Evolutionary conservation across 495 filamentous ascomycete genomes (phyloP), one percentile per base, ranked within the genome.

Genomic region (Aspergillus egyptiacus): DNA sequence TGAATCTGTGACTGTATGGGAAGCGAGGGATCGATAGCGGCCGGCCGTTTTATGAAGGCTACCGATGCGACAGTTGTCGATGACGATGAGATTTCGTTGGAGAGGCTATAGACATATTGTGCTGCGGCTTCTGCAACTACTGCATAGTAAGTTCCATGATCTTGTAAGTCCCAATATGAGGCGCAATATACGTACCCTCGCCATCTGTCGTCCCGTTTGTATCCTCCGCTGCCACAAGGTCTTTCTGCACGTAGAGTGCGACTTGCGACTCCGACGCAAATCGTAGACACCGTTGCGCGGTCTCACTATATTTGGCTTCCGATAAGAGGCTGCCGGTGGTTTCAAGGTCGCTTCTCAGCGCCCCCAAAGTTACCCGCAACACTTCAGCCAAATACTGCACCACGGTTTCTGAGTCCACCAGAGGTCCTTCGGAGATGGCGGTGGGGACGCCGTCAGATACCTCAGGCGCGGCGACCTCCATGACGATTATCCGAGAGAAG

Each of bases 221-320:
- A 43, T 76, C 63, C 40, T 80, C 77, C n/a, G 73, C 67, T 18
- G 71, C 66, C 32, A 80, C 66, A 27, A 86, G 62, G 58, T 95
- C 87, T 68, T 95, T 95, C 59, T 89, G 85, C 49, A 94, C 85
- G 67, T 96, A 97, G 40, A 99, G 69, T 20, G 84, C 89, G 31
- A 84, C 78, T 71, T 95, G 89, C 38, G 86, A 71, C 67, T 96
- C 93, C 22, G 83, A 80, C 39, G 89, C 88, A 65, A 95, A 99
- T 57, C 91, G 82, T 52, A 80, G 83, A 67, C 91, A 96, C 69
- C 89, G 77, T 58, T 89, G 83, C 20, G 90, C 69, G 0, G 93
- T 97, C 46, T 97, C 91, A 28, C 72, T 67, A 55, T 84, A 77
- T 45, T 73, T 79, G 6, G 71, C 62, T 50, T 79, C 73, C 14